Conservation (phyloP, 306 rosid genomes). For the Urtica urens region DNA sequence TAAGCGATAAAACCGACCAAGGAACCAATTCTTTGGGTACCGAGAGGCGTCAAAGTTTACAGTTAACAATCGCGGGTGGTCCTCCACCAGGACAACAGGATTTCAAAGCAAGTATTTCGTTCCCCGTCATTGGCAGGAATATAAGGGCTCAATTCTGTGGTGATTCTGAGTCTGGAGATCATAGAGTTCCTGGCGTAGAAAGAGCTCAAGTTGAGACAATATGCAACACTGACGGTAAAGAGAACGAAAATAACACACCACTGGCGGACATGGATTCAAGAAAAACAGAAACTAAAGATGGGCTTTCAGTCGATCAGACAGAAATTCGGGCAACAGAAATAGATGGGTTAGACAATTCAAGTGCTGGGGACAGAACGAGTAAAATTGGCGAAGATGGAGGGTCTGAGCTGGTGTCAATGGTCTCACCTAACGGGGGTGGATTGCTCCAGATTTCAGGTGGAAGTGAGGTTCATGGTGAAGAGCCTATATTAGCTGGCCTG, state of each 20-base stretch:
- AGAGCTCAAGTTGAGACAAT: constrained; percentile 1
- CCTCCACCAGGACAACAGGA: constrained; percentile 87
- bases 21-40: constrained; percentile 23
- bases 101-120: constrained; percentile 68
- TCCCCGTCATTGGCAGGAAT: constrained; percentile 78
- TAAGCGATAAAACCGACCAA: constrained; percentile 24
- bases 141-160: constrained; percentile 61
- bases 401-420: constrained; percentile 3
- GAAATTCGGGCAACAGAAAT: constrained; percentile 16
- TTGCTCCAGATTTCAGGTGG: constrained; percentile 22
- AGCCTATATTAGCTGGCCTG: constrained; percentile 12
- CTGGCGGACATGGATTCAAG: constrained; percentile 6
- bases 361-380: constrained; percentile 20
- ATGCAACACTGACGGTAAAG: constrained; percentile 5
- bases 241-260: neutral
- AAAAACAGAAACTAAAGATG: constrained; percentile 23
- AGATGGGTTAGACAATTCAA: constrained; percentile 25
- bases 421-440: constrained; percentile 19
- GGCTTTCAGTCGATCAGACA: constrained; percentile 9
- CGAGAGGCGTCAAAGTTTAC: constrained; percentile 35
- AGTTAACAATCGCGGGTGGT: constrained; percentile 91
- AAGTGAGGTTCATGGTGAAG: constrained; percentile 8
- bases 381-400: constrained; percentile 9
- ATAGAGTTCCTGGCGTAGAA: constrained; percentile 18
- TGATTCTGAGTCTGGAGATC: constrained; percentile 40